Evolutionary conservation across 2,329 filamentous ascomycete genomes (phyloP).

Genomic region (Monosporascus ibericus): DNA sequence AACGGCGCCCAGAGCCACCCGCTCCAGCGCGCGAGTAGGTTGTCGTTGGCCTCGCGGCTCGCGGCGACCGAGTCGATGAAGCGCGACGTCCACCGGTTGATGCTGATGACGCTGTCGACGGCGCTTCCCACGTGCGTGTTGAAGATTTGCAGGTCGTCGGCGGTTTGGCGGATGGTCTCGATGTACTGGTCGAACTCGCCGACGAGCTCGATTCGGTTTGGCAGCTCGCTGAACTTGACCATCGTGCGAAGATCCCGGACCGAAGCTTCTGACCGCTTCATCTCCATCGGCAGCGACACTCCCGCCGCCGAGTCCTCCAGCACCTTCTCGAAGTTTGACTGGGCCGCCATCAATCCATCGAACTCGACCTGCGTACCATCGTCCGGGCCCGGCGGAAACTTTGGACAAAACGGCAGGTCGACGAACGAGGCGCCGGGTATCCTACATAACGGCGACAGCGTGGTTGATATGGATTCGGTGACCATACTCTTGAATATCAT

Average conservation of each 20-base stretch:
- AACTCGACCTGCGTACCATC: conserved; percentile 50
- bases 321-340: conserved; percentile 71
- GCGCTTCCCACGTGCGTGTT: conserved; percentile 69
- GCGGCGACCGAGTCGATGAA: conserved; percentile 57
- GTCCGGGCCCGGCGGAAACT: conserved; percentile 13
- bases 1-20: conserved; percentile 56
- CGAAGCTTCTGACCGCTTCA: conserved; percentile 70
- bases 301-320: conserved; percentile 61
- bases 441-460: conserved; percentile 63
- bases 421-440: conserved; percentile 60
- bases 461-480: conserved; percentile 52
- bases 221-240: conserved; percentile 63
- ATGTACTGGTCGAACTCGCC: conserved; percentile 74
- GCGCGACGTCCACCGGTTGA: conserved; percentile 69
- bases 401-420: conserved; percentile 57
- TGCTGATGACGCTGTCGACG: conserved; percentile 68
- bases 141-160: conserved; percentile 65
- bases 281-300: conserved; percentile 65
- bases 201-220: conserved; percentile 63
- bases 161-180: conserved; percentile 57
- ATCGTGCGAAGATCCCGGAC: conserved; percentile 69
- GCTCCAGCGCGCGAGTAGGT: conserved; percentile 31
- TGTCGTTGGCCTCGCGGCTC: conserved; percentile 23
- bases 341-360: conserved; percentile 66
- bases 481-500: conserved; percentile 58